Evolutionary conservation across 108 stramenopile genomes (phyloP).

Genomic region (Nitzschia inconspicua): DNA sequence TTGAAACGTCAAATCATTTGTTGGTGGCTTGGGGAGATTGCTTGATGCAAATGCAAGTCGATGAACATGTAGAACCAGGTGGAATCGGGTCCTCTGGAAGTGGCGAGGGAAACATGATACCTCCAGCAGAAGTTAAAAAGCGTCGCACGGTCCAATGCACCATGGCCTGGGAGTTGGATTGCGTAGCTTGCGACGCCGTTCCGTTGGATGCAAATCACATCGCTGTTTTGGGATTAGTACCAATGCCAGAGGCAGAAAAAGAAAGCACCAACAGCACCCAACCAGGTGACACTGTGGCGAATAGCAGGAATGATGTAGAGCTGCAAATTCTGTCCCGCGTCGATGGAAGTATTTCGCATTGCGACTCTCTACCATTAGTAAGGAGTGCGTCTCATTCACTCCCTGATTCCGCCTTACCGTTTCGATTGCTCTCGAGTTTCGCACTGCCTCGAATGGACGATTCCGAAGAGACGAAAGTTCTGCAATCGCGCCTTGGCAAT

Average conservation of each 20-base stretch:
- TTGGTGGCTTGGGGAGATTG: conserved; percentile 87
- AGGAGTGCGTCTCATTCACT: background rate
- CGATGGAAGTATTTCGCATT: conserved; percentile 43
- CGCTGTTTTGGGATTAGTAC: conserved; percentile 64
- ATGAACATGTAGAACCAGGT: conserved; percentile 18
- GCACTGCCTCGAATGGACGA: conserved; percentile 71
- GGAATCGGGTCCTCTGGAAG: background rate
- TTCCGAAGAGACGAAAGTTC: conserved; percentile 3
- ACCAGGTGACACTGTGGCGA: background rate
- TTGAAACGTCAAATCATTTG: conserved; percentile 53
- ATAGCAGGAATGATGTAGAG: conserved; percentile 50
- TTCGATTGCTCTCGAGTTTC: conserved; percentile 57
- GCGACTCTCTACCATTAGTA: conserved; percentile 42
- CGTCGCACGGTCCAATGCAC: conserved; percentile 53
- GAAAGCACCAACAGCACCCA: conserved; percentile 21
- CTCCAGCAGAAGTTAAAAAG: background rate
- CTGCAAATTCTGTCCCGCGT: conserved; percentile 67
- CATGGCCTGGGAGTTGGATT: conserved; percentile 90
- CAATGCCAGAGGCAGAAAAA: conserved; percentile 19
- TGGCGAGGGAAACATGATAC: conserved; percentile 7
- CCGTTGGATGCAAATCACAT: conserved; percentile 73
- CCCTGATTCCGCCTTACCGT: conserved; percentile 39
- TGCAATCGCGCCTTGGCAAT: background rate
- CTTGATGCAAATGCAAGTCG: conserved; percentile 59
- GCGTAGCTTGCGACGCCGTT: conserved; percentile 70